Percentiles rank a stretch among this genome's conserved stretches.
Conservation (phyloP, 345 rosid species). For the Melaleuca quinquenervia region DNA sequence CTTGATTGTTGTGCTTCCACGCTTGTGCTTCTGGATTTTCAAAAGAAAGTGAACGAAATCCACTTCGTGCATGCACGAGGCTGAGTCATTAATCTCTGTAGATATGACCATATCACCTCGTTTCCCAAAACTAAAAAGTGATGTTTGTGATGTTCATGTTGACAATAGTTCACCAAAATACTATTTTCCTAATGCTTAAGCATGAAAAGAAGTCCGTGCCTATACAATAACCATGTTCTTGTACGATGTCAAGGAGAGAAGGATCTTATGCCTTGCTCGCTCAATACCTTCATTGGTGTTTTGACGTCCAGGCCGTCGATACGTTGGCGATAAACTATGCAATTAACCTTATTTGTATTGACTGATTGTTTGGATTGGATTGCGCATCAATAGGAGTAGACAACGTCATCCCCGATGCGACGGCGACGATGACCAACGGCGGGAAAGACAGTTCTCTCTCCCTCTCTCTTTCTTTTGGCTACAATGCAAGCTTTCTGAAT, state of each 20-base stretch:
- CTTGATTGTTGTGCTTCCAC: background rate
- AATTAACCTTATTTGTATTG: background rate
- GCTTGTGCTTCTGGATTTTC: background rate
- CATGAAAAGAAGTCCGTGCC: background rate
- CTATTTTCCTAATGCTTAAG: background rate
- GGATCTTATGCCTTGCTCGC: background rate
- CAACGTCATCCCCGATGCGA: background rate
- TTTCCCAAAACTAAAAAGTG: background rate
- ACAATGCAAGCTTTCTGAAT: background rate
- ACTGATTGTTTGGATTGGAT: background rate
- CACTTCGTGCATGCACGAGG: background rate
- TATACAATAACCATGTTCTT: background rate
- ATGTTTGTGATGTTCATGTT: background rate
- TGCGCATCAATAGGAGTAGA: background rate
- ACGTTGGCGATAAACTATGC: accelerated
- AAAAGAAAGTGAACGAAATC: background rate
- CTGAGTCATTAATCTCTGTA: background rate
- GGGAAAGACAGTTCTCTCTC: background rate
- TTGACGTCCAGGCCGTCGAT: background rate
- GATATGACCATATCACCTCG: background rate
- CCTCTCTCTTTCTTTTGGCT: background rate
- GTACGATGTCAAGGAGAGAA: background rate
- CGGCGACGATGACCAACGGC: background rate
- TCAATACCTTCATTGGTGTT: background rate
- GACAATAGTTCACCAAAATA: background rate